Evolutionary conservation across 1,284 basidiomycete species (phyloP).

Genomic region (Trametes versicolor): DNA sequence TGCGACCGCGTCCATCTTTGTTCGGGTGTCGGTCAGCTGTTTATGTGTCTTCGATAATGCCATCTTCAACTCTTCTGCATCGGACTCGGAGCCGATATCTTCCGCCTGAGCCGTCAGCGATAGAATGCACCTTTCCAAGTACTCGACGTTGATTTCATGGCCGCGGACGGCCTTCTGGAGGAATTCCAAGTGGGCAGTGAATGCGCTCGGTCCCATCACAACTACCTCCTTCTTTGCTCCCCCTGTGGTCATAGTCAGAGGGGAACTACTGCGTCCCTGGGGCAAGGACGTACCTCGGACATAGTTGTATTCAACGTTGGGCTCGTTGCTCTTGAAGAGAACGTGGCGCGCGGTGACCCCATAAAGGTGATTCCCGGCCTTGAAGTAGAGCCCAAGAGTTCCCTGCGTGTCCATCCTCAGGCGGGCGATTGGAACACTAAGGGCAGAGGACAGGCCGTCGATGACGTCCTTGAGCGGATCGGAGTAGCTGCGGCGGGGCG

Average conservation of each 20-base stretch:
- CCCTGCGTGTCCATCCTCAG: constrained; percentile 39
- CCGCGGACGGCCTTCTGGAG: constrained; percentile 39
- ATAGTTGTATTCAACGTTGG: constrained; percentile 38
- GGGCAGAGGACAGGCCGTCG: constrained; percentile 39
- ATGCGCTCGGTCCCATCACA: constrained; percentile 48
- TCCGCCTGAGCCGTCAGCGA: too few relatives aligned
- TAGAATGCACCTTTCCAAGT: too few relatives aligned
- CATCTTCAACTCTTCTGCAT: too few relatives aligned
- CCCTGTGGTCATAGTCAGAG: not conserved
- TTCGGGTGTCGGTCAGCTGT: too few relatives aligned
- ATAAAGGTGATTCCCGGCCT: constrained; percentile 37
- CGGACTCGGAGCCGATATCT: too few relatives aligned
- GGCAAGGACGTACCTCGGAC: constrained; percentile 32
- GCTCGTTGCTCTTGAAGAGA: constrained; percentile 36
- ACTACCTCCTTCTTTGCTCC: constrained; percentile 42
- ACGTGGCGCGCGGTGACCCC: constrained; percentile 40
- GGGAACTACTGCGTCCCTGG: not conserved
- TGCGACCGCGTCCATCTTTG: too few relatives aligned
- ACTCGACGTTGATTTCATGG: too few relatives aligned
- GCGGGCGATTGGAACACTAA: constrained; percentile 40
- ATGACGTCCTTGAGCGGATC: constrained; percentile 41
- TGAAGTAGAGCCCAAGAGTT: constrained; percentile 41
- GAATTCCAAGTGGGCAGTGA: constrained; percentile 44
- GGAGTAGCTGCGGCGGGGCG: not conserved
- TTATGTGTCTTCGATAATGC: too few relatives aligned